Base-by-base conservation (phyloP, 2,329 filamentous ascomycete genomes). In the Talaromyces sp. region DNA sequence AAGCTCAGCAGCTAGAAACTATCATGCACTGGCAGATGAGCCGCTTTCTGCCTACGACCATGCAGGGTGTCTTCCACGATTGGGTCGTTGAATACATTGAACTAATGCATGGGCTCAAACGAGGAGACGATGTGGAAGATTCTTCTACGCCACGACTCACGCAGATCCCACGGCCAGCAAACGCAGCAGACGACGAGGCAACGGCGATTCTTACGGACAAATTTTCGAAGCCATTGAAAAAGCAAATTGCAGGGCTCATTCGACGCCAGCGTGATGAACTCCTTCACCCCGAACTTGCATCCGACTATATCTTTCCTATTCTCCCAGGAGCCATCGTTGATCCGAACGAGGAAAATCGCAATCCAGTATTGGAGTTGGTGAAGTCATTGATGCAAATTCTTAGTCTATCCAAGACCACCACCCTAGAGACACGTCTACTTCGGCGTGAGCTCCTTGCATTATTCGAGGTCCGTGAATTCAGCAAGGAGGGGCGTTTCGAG, bases 21-120 rank as follows among this genome's bases (percentile, higher is more conserved):
- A 87, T 99, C 69, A 98, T 99, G 93, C 91, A 96, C 76, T 99
- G 96, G 96, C 95, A 99, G 75, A 89, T 99, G 72, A 89, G 88
- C 53, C 93, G 91, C 1, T 97, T 97, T 74, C 78, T 99, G 0
- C 95, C 96, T 0, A 74, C 80, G 0, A 87, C 89, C 4, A 82
- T 99, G 56, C 93, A 98, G 70, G 84, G 89, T 0, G 85, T 88
- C 9, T 99, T 99, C 80, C 86, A 93, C 65, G 89, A 96, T 68
- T 97, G 93, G 92, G 87, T 97, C 3, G 87, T 96, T 14, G 92
- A 96, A 72, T 99, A 97, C 75, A 90, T 99, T 67, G 88, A 96
- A 67, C 83, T 97, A 60, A 97, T 99, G 93, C 93, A 97, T 70
- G 79, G 82, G 12, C 83, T 93, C 64, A 99, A 98, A 76, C 86